Conservation (phyloP, 129 eudicot genomes). For the Arctium minus region DNA sequence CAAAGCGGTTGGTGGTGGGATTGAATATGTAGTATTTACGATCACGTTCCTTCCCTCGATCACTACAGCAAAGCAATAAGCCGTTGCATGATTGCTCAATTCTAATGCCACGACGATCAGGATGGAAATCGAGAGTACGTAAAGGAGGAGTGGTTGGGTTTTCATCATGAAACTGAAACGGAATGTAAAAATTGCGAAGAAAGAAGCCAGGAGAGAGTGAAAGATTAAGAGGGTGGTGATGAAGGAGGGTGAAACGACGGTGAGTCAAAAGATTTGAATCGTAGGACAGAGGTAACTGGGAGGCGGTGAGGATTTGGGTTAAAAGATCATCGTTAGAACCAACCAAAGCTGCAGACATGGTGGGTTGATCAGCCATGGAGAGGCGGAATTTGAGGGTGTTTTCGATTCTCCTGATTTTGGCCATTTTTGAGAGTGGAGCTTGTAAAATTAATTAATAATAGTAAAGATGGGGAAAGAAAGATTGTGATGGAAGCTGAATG, state of each 20-base stretch:
- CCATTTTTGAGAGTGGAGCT: too few relatives aligned
- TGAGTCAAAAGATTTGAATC: constrained; percentile 32
- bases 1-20: constrained; percentile 22
- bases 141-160: neutral
- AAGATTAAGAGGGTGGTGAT: neutral
- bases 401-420: too few relatives aligned
- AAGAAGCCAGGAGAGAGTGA: constrained; percentile 1
- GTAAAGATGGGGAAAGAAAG: neutral
- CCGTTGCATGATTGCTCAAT: constrained; percentile 38
- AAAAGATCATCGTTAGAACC: constrained; percentile 32
- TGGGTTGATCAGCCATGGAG: neutral
- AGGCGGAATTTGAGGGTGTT: too few relatives aligned
- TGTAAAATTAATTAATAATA: too few relatives aligned
- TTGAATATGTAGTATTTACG: constrained; percentile 15
- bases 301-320: constrained; percentile 21
- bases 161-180: neutral
- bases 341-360: neutral
- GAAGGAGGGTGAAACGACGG: constrained; percentile 13
- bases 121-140: neutral
- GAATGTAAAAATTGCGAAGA: neutral
- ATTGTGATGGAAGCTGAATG: too few relatives aligned
- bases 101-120: neutral
- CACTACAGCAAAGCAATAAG: constrained; percentile 26
- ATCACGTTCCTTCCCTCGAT: neutral
- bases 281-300: neutral